Evolutionary conservation across 805 yeast genomes (phyloP), one percentile per base, ranked within the genome.

Genomic region (Hanseniaspora clermontiae): DNA sequence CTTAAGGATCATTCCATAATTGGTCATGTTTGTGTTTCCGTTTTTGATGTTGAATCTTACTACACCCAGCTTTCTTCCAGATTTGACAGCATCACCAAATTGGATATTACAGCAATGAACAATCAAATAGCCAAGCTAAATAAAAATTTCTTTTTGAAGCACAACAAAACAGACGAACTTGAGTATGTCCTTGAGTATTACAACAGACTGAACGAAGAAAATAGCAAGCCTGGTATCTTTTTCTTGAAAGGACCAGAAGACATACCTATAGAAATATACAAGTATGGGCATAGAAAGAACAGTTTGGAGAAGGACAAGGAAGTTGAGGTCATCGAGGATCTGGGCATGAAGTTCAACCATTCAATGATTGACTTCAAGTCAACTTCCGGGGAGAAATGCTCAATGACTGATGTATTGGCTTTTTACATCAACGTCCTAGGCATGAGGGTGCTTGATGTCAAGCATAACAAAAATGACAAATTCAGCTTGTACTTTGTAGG

Each of bases 221-320:
- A 96, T 70, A 27, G 46, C 6, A 95, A 87, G 72, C 82, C 81
- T 69, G 77, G 88, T 68, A 90, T 93, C 72, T 97, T 97, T 0
- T 93, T 91, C 70, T 95, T 84, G 7, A 77, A 89, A 62, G 98
- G 91, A 65, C 97, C 97, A 5, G 91, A 93, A 70, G 93, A 95
- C 63, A 90, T 93, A 72, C 93, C 97, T 97, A 78, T 91, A 64
- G 98, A 91, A 74, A 72, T 91, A 64, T 78, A 91, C 62, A 81
- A 80, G 64, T 82, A 79, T 62, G 74, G 70, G 24, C 58, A 63
- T 55, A 59, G 61, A 34, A 31, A 42, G 6, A 47, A 55, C 19
- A 24, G 46, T 9, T 49, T 58, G 11, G 42, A 52, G 20, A 58
- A 59, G 5, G 59, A 53, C 12, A 61, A 60, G 15, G 49, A 52